phyloP scores from a whole-genome alignment of 495 filamentous ascomycete species.

The Niebla homalea region DNA sequence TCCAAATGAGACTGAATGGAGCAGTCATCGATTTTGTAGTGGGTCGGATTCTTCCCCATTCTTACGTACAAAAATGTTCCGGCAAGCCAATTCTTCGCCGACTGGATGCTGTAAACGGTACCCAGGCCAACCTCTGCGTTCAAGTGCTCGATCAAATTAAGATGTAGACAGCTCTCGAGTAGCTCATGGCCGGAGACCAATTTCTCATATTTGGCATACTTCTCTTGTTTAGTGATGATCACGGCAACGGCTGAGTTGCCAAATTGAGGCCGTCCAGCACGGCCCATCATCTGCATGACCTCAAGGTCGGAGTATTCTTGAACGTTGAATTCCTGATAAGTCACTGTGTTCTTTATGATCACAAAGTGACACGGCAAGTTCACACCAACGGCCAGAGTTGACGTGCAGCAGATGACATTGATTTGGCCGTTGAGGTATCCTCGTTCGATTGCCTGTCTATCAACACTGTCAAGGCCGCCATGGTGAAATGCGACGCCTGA shows the following conservation, averaged over 20 bases:
- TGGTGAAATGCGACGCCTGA: slow-evolving; percentile 90
- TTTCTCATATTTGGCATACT: slow-evolving; percentile 60
- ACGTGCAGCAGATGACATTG: slow-evolving; percentile 88
- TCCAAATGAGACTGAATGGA: slow-evolving; percentile 43
- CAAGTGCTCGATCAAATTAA: slow-evolving; percentile 79
- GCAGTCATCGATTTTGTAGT: slow-evolving; percentile 62
- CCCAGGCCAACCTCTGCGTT: slow-evolving; percentile 88
- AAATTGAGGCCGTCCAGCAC: slow-evolving; percentile 87
- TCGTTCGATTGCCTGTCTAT: slow-evolving; percentile 59
- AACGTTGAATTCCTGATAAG: slow-evolving; percentile 48
- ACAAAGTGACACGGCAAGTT: slow-evolving; percentile 91
- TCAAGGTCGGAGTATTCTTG: slow-evolving; percentile 85
- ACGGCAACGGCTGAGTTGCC: slow-evolving; percentile 74
- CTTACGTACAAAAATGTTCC: slow-evolving; percentile 83
- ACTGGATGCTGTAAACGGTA: slow-evolving; percentile 54
- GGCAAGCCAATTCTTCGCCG: slow-evolving; percentile 70
- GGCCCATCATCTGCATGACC: slow-evolving; percentile 96
- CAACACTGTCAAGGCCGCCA: slow-evolving; percentile 62
- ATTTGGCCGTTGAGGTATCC: slow-evolving; percentile 64
- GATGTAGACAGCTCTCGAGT: slow-evolving; percentile 78
- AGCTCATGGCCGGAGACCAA: slow-evolving; percentile 73
- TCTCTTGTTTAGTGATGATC: slow-evolving; percentile 65
- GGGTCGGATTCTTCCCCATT: slow-evolving; percentile 60
- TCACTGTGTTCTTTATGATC: slow-evolving; percentile 78
- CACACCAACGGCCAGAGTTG: slow-evolving; percentile 83